phyloP scores from a whole-genome alignment of 106 monocot genomes.

The Hemerocallis citrina region DNA sequence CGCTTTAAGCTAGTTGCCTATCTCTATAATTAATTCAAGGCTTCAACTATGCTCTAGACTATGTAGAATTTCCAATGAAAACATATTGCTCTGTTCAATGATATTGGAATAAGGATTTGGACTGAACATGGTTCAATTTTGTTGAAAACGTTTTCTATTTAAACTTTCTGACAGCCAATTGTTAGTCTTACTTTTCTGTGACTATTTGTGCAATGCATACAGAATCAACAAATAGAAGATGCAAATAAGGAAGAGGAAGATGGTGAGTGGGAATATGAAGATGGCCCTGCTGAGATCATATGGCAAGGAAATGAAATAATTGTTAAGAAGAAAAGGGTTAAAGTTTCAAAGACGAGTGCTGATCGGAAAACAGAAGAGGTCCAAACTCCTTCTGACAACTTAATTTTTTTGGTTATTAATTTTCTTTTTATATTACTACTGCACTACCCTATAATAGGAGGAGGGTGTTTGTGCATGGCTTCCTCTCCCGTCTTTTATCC shows the following conservation, averaged over 20 bases:
- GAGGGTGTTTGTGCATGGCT: too few species aligned
- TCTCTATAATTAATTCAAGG: too few species aligned
- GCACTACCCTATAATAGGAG: too few species aligned
- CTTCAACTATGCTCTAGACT: too few species aligned
- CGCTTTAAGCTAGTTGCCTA: too few species aligned
- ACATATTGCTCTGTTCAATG: too few species aligned
- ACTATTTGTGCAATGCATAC: neutral
- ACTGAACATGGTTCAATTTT: too few species aligned
- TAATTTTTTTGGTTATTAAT: neutral
- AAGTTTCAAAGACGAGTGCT: slow-evolving; percentile 36
- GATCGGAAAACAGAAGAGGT: slow-evolving; percentile 38
- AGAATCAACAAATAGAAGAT: slow-evolving; percentile 17
- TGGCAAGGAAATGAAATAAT: slow-evolving; percentile 94
- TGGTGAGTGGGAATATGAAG: slow-evolving; percentile 71
- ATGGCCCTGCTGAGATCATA: slow-evolving; percentile 88
- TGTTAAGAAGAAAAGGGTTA: slow-evolving; percentile 78
- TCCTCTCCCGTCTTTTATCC: too few species aligned
- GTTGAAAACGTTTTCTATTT: neutral
- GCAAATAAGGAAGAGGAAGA: slow-evolving; percentile 23
- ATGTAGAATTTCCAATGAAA: too few species aligned
- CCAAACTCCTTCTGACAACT: neutral
- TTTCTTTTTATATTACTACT: too few species aligned
- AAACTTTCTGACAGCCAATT: neutral
- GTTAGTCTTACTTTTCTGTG: neutral
- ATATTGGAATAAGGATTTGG: too few species aligned